Percentiles rank a stretch among this genome's conserved stretches.
Evolutionary conservation across 2,329 filamentous ascomycete species (phyloP).

Genomic region (Fusarium protoensiforme): DNA sequence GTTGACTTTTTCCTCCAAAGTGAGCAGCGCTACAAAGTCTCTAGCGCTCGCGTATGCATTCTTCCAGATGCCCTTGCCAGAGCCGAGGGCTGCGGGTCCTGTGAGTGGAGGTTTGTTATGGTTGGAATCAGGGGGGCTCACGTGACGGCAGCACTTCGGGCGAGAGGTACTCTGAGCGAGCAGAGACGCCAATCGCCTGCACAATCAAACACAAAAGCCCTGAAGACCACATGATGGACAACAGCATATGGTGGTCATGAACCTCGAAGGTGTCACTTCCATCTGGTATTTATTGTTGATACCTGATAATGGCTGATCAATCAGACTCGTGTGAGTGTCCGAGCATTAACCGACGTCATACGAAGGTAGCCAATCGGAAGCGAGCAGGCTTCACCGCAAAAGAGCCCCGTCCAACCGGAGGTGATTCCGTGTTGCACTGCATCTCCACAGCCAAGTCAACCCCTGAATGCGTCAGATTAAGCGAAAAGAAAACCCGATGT

Average conservation of each 20-base stretch:
- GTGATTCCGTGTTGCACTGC: not conserved
- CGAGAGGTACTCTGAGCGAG: not conserved
- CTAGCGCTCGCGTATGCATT: constrained; percentile 69
- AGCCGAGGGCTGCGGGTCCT: constrained; percentile 13
- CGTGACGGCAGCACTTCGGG: constrained; percentile 23
- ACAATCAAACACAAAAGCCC: constrained; percentile 5
- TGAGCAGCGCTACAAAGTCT: constrained; percentile 69
- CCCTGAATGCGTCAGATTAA: not conserved
- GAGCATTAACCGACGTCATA: not conserved
- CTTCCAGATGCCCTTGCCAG: constrained; percentile 58
- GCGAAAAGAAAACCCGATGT: not conserved
- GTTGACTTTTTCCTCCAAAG: constrained; percentile 72
- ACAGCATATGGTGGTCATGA: not conserved
- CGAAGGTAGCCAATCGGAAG: not conserved
- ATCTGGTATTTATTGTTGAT: not conserved
- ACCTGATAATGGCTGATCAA: not conserved
- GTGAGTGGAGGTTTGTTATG: constrained; percentile 4
- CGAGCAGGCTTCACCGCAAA: not conserved
- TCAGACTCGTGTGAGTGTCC: not conserved
- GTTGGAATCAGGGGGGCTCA: constrained; percentile 15
- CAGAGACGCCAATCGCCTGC: not conserved
- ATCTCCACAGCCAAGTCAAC: not conserved
- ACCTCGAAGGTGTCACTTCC: not conserved
- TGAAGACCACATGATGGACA: constrained; percentile 15
- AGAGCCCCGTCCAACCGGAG: not conserved